These are phyloP conservation scores for Aureobasidium subglaciale DNA, from an alignment of 2,329 filamentous ascomycete species.

Conservation along the genomic window DNA sequence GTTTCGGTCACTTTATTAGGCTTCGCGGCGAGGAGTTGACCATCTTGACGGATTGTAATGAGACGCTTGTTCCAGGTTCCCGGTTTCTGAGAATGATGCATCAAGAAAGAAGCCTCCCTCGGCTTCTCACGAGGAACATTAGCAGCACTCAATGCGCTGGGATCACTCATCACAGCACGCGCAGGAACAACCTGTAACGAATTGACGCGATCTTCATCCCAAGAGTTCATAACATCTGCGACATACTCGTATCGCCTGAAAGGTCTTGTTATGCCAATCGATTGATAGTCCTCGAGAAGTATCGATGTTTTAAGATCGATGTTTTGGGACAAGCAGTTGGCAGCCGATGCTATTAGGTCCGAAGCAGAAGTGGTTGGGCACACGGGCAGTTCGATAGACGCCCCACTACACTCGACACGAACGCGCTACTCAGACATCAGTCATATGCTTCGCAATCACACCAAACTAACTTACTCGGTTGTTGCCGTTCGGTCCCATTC, in stretches of 20 bases:
- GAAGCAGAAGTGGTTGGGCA: slow-evolving; percentile 65
- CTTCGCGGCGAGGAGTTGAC: slow-evolving; percentile 66
- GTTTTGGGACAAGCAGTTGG: slow-evolving; percentile 54
- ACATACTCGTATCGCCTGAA: slow-evolving; percentile 80
- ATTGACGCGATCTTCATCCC: slow-evolving; percentile 77
- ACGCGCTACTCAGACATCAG: slow-evolving; percentile 50
- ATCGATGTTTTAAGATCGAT: slow-evolving; percentile 61
- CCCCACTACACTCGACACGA: slow-evolving; percentile 63
- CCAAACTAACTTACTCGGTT: slow-evolving; percentile 50
- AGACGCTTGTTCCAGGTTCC: slow-evolving; percentile 86
- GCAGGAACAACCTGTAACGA: slow-evolving; percentile 60
- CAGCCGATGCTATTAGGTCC: slow-evolving; percentile 64
- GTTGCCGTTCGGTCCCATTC: slow-evolving; percentile 67
- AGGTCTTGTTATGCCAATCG: slow-evolving; percentile 72
- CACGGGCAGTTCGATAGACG: slow-evolving; percentile 63
- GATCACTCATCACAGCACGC: slow-evolving; percentile 43
- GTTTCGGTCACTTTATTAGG: slow-evolving; percentile 62
- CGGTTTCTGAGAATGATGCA: slow-evolving; percentile 74
- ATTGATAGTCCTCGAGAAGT: slow-evolving; percentile 68
- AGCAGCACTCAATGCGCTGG: slow-evolving; percentile 56
- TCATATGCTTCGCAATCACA: slow-evolving; percentile 16
- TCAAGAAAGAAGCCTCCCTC: slow-evolving; percentile 57
- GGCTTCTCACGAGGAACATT: slow-evolving; percentile 60
- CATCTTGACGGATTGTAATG: slow-evolving; percentile 64
- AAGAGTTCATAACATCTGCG: slow-evolving; percentile 84